Base-by-base conservation (phyloP, 169 alveolate species). In the Plasmodium falciparum region DNA sequence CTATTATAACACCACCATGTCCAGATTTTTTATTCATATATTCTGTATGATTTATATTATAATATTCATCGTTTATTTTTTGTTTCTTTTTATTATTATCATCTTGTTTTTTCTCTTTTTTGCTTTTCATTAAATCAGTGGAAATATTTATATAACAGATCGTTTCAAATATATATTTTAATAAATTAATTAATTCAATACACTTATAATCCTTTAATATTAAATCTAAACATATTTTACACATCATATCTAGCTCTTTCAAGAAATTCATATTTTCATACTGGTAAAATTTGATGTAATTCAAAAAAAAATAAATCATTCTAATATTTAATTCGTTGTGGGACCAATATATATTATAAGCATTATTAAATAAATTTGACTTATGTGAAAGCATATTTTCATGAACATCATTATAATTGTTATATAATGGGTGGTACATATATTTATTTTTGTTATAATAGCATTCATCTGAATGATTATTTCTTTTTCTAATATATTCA, bases 131-230 rank as follows among this genome's bases (percentile, higher is more conserved):
- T 33, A 58, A 39, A 15, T 56, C 72, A 49, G 56, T 83, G 3
- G 72, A 47, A 61, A n/a, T 33, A 15, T 67, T 69, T 29, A 83
- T 45, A 69, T 39, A 67, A 54, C 91, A 83, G 9, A 69, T 49
- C 49, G 83, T 83, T 63, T 69, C 74, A 45, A 83, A 73, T 13
- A 83, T 47, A n/a, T 22, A 69, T 39, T 69, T 83, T 47, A 83
- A 8, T 59, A 83, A 29, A 67, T 69, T 22, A 33, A 83, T 26
- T 12, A 83, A 47, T 54, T 83, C 45, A 43, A 83, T 15, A 50
- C 85, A 83, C 5, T 83, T 83, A 43, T 49, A 69, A 70, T 83
- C 83, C 24, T 83, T 83, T 13, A 70, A 83, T 39, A 83, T 83
- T 26, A 83, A 17, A n/a, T 83, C 91, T 45, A 69, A 69, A 67